Percentiles rank a stretch among this genome's conserved stretches.
These are phyloP conservation scores for Fusarium keratoplasticum DNA, from an alignment of 2,329 filamentous ascomycete species.

Conservation along the genomic window DNA sequence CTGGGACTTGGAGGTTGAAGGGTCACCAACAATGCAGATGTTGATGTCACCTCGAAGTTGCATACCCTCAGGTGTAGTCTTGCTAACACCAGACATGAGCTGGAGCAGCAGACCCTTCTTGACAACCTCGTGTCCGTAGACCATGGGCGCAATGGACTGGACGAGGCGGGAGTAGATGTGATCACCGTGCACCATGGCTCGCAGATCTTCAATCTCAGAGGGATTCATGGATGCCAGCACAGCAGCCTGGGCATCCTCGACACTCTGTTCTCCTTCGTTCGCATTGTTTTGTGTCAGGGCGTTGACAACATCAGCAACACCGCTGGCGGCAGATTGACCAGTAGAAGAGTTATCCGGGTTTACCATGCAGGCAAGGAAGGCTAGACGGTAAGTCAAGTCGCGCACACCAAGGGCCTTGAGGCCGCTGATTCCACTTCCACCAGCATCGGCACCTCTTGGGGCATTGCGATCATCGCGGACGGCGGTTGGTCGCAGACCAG, in stretches of 20 bases:
- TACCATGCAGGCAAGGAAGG: constrained; percentile 98
- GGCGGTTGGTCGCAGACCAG: constrained; percentile 84
- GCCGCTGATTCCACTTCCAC: constrained; percentile 86
- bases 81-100: constrained; percentile 94
- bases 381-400: constrained; percentile 93
- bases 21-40: constrained; percentile 97
- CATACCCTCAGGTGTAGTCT: constrained; percentile 94
- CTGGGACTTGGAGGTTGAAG: constrained; percentile 96
- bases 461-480: constrained; percentile 84
- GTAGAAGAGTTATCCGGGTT: constrained; percentile 86
- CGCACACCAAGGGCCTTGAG: constrained; percentile 93
- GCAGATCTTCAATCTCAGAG: constrained; percentile 90
- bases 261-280: constrained; percentile 74
- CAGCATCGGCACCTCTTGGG: constrained; percentile 79
- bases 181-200: constrained; percentile 92
- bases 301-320: constrained; percentile 83
- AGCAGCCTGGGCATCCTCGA: constrained; percentile 88
- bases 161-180: constrained; percentile 95
- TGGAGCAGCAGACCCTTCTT: constrained; percentile 97
- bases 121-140: constrained; percentile 96
- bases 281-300: constrained; percentile 75
- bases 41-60: constrained; percentile 97
- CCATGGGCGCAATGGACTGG: constrained; percentile 94
- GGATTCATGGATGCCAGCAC: constrained; percentile 88
- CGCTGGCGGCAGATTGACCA: constrained; percentile 74